Conservation (phyloP, 1,284 basidiomycete species). For the Mycena citricolor region DNA sequence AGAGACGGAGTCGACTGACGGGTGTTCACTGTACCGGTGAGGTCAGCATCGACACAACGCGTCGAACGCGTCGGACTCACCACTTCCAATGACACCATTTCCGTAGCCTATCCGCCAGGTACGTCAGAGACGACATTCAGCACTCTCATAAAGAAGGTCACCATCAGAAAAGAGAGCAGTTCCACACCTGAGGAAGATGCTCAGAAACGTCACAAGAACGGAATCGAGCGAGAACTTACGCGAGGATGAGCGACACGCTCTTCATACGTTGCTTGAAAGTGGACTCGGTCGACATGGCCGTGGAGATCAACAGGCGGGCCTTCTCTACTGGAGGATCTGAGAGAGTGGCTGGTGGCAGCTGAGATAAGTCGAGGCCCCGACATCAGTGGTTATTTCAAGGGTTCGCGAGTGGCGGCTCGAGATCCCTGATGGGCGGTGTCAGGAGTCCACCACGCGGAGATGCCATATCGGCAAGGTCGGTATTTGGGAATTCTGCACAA, state of each 20-base stretch:
- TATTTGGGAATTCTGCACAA: no score
- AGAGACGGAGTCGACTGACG: slow-evolving; percentile 38
- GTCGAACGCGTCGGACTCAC: slow-evolving; percentile 39
- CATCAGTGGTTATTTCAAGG: no score
- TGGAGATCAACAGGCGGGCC: neutral
- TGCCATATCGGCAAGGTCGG: no score
- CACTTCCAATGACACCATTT: slow-evolving; percentile 75
- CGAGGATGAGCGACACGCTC: slow-evolving; percentile 76
- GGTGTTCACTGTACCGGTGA: slow-evolving; percentile 52
- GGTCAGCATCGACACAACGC: neutral
- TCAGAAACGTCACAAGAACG: slow-evolving; percentile 5
- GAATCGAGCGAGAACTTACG: slow-evolving; percentile 45
- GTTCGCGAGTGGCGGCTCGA: no score
- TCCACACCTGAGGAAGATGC: slow-evolving; percentile 58
- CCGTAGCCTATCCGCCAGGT: slow-evolving; percentile 62
- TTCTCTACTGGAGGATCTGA: no score
- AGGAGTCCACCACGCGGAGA: no score
- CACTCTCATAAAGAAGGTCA: slow-evolving; percentile 31
- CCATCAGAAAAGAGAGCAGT: slow-evolving; percentile 88
- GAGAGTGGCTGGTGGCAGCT: no score
- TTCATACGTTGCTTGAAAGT: slow-evolving; percentile 37
- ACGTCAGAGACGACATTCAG: slow-evolving; percentile 2
- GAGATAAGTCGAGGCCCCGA: no score
- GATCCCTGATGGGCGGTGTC: no score
- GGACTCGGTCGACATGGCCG: slow-evolving; percentile 16